A percentile compares a stretch with the other conserved stretches of the same genome.
Evolutionary conservation across 108 stramenopile species (phyloP).

Genomic region (Phaeodactylum tricornutum): DNA sequence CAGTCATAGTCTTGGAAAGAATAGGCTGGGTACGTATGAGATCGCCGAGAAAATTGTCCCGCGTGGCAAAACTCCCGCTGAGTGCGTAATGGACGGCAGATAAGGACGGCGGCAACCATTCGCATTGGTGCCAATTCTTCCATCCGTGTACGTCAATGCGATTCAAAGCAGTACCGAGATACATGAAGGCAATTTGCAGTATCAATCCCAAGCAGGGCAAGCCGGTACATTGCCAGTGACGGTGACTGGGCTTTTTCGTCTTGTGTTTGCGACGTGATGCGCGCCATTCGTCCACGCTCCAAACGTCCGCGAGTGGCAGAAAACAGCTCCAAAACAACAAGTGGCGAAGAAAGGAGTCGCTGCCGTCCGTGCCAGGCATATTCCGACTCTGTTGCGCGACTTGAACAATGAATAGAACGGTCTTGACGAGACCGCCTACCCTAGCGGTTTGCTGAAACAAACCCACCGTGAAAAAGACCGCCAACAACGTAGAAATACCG

Average conservation of each 20-base stretch:
- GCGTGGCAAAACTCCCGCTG: slow-evolving; percentile 5
- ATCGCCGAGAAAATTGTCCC: not conserved
- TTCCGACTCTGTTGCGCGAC: slow-evolving; percentile 3
- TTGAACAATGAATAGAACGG: not conserved
- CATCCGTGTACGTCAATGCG: not conserved
- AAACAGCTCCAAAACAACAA: slow-evolving; percentile 9
- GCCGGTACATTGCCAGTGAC: not conserved
- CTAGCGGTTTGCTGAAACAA: slow-evolving; percentile 1
- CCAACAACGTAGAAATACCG: not conserved
- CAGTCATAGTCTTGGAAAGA: slow-evolving; percentile 6
- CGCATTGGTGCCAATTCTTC: not conserved
- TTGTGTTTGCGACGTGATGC: not conserved
- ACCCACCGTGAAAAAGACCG: slow-evolving; percentile 7
- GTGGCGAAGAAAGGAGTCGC: slow-evolving; percentile 10
- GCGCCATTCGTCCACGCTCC: slow-evolving; percentile 9
- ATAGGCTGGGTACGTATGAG: slow-evolving; percentile 1
- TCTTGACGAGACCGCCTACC: not conserved
- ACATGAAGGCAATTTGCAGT: slow-evolving; percentile 16
- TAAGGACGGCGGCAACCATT: slow-evolving; percentile 14
- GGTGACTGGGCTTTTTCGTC: not conserved
- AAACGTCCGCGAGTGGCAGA: slow-evolving; percentile 11
- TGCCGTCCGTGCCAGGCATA: slow-evolving; percentile 9
- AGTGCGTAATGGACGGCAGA: slow-evolving; percentile 17
- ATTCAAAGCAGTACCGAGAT: slow-evolving; percentile 12
- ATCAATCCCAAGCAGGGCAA: slow-evolving; percentile 7